A percentile compares a stretch with the other conserved stretches of the same genome.
phyloP scores from a whole-genome alignment of 805 yeast genomes.

The Schwanniomyces polymorphus region DNA sequence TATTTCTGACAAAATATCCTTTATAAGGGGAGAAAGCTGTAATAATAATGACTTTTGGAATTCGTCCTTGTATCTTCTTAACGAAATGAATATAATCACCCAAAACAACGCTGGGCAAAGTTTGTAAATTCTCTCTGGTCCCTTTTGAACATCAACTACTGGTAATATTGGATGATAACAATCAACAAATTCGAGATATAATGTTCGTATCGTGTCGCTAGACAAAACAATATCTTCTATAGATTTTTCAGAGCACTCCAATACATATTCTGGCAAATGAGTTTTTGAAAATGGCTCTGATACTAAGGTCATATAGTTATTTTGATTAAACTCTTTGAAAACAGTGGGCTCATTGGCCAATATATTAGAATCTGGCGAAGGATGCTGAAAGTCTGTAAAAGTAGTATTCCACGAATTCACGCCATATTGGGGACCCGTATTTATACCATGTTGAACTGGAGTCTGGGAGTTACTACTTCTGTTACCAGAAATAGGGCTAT shows the following conservation, averaged over 20 bases:
- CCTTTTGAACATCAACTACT: constrained; percentile 75
- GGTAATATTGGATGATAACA: constrained; percentile 86
- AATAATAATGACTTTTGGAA: constrained; percentile 47
- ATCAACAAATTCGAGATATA: constrained; percentile 70
- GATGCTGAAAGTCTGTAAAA: constrained; percentile 1
- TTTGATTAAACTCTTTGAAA: constrained; percentile 8
- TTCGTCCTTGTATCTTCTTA: constrained; percentile 57
- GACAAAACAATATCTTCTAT: constrained; percentile 67
- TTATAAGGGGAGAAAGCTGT: constrained; percentile 65
- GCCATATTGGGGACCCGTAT: not conserved
- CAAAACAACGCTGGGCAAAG: constrained; percentile 89
- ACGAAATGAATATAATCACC: constrained; percentile 85
- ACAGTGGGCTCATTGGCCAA: constrained; percentile 32
- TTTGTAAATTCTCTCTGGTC: constrained; percentile 78
- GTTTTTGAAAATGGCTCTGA: constrained; percentile 2
- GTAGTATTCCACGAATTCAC: not conserved
- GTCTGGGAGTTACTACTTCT: not conserved
- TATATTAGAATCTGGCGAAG: constrained; percentile 23
- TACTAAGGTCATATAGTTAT: not conserved
- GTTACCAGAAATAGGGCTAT: not conserved
- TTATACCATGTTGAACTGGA: not conserved
- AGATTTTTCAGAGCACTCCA: constrained; percentile 64
- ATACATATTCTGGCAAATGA: constrained; percentile 18
- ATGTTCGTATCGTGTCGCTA: constrained; percentile 57
- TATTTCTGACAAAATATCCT: constrained; percentile 78